phyloP scores from a whole-genome alignment of 2,329 filamentous ascomycete genomes.

The Fusarium neocosmosporiellum region DNA sequence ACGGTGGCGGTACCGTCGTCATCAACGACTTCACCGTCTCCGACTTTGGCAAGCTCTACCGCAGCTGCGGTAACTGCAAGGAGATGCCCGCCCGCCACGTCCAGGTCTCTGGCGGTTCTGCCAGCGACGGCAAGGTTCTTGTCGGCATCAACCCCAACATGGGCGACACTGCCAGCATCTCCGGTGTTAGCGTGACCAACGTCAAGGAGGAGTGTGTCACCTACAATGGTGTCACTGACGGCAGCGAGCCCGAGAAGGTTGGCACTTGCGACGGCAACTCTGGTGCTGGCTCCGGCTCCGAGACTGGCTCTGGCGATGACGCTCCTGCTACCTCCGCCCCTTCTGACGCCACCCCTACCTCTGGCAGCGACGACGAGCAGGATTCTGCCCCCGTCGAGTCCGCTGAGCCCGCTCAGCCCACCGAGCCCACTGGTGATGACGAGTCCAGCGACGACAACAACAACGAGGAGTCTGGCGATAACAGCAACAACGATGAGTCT shows the following conservation, averaged over 20 bases:
- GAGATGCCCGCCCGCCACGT: slow-evolving; percentile 54
- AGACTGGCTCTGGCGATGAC: slow-evolving; percentile 3
- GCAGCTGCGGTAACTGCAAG: slow-evolving; percentile 55
- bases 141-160: slow-evolving; percentile 57
- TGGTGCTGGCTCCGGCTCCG: slow-evolving; percentile 7
- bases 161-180: slow-evolving; percentile 47
- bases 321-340: slow-evolving; percentile 15
- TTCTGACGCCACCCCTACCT: neutral
- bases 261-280: slow-evolving; percentile 30
- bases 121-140: slow-evolving; percentile 52
- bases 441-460: neutral
- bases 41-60: slow-evolving; percentile 40
- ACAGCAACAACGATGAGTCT: slow-evolving; percentile 3
- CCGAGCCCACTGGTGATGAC: neutral
- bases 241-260: slow-evolving; percentile 41
- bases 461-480: neutral
- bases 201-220: slow-evolving; percentile 36
- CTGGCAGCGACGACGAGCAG: neutral
- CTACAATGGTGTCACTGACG: slow-evolving; percentile 40
- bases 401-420: slow-evolving; percentile 6
- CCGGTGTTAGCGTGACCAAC: slow-evolving; percentile 31
- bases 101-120: slow-evolving; percentile 54
- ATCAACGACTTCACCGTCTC: slow-evolving; percentile 40
- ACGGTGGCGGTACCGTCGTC: slow-evolving; percentile 36
- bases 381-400: neutral